Evolutionary conservation across 176 grass and related monocot genomes (phyloP).

Genomic region (Carex myosuroides): DNA sequence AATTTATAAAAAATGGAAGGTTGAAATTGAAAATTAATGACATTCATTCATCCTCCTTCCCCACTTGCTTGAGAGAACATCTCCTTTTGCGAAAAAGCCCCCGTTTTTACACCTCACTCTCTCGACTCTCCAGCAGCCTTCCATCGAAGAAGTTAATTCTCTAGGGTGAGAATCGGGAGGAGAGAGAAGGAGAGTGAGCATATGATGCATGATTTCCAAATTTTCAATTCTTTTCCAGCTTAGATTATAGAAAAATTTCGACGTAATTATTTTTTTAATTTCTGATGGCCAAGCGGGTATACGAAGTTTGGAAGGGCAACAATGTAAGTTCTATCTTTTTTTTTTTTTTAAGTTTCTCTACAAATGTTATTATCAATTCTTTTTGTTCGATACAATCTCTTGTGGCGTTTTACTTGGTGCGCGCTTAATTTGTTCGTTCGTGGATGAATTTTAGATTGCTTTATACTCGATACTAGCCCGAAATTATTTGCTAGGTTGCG

Average conservation of each 20-base stretch:
- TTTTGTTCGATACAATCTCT: neutral
- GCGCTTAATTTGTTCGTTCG: conserved; percentile 17
- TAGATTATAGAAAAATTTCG: neutral
- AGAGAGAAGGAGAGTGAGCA: neutral
- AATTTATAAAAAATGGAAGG: conserved; percentile 1
- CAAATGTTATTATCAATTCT: neutral
- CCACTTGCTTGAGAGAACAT: conserved; percentile 6
- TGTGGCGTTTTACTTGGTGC: neutral
- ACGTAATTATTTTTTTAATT: neutral
- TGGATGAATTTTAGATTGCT: neutral
- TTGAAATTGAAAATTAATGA: neutral
- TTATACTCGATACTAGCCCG: neutral
- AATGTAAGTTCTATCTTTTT: conserved; percentile 52
- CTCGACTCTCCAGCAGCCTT: neutral
- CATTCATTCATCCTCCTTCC: neutral
- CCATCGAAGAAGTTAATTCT: conserved; percentile 11
- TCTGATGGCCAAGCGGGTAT: conserved; percentile 67
- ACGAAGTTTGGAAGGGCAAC: conserved; percentile 71
- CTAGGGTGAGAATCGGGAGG: neutral
- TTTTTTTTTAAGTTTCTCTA: neutral
- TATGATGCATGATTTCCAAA: conserved; percentile 18
- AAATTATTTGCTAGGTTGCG: neutral
- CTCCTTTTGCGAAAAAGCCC: conserved; percentile 20
- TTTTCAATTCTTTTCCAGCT: conserved; percentile 4
- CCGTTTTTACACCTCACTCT: conserved; percentile 21